phyloP scores from a whole-genome alignment of 1,284 basidiomycete species.

The Cutaneotrichosporon spelunceum region DNA sequence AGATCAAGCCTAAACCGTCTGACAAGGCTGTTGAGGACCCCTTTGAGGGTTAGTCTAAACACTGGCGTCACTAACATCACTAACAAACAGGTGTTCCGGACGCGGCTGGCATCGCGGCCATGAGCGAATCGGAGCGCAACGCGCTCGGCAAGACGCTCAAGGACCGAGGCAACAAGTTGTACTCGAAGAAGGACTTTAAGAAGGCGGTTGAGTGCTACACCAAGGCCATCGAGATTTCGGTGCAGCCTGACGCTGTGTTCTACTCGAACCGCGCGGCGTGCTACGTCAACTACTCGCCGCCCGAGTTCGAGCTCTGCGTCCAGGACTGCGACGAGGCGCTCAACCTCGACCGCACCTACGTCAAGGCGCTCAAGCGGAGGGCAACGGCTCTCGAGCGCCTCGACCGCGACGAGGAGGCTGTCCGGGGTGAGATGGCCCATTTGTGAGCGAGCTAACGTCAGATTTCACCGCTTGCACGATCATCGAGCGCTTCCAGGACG shows the following conservation, averaged over 20 bases:
- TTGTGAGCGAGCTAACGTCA: not conserved
- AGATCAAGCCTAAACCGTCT: conserved; percentile 54
- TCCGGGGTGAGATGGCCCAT: conserved; percentile 62
- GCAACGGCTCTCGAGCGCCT: conserved; percentile 81
- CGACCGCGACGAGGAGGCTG: conserved; percentile 67
- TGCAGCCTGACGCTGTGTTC: conserved; percentile 86
- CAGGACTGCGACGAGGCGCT: conserved; percentile 88
- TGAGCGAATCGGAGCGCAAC: conserved; percentile 59
- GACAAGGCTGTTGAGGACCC: conserved; percentile 31
- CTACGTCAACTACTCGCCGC: conserved; percentile 85
- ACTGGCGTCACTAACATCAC: not conserved
- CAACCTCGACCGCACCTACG: conserved; percentile 76
- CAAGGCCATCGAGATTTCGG: conserved; percentile 80
- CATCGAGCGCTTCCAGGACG: conserved; percentile 86
- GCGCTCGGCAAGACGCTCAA: conserved; percentile 77
- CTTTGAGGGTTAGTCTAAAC: conserved; percentile 47
- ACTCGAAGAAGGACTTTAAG: conserved; percentile 72
- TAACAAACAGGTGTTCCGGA: conserved; percentile 36
- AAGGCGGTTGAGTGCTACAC: conserved; percentile 83
- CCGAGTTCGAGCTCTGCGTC: conserved; percentile 79
- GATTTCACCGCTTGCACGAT: conserved; percentile 97
- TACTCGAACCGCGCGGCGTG: conserved; percentile 98
- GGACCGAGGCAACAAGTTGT: conserved; percentile 82
- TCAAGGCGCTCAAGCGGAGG: conserved; percentile 93
- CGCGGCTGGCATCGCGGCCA: conserved; percentile 32